These are phyloP conservation scores for Hypericum androsaemum DNA, from an alignment of 345 rosid species.

Conservation along the genomic window DNA sequence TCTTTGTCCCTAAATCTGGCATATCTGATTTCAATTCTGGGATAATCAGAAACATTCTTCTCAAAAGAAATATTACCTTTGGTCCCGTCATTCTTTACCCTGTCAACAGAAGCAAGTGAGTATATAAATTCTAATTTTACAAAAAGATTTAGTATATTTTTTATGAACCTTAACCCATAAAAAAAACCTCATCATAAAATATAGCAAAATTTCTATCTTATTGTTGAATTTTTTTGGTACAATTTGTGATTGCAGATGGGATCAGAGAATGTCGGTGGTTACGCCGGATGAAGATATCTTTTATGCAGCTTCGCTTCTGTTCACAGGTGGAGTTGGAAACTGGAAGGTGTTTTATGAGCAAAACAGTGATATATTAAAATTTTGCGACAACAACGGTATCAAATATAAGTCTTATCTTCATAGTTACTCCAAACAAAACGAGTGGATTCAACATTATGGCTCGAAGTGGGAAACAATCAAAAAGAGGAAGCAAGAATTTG, in stretches of 20 bases:
- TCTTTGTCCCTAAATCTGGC: conserved; percentile 16
- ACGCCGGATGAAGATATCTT: conserved; percentile 21
- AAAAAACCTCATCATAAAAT: too few relatives aligned
- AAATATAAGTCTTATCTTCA: conserved; percentile 15
- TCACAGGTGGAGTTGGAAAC: conserved; percentile 3
- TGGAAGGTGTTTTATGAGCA: conserved; percentile 12
- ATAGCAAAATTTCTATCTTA: too few relatives aligned
- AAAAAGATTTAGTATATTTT: too few relatives aligned
- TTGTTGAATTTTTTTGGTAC: not conserved
- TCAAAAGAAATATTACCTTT: conserved; percentile 10
- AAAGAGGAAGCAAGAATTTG: conserved; percentile 12
- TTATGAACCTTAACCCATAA: too few relatives aligned
- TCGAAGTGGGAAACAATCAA: conserved; percentile 12
- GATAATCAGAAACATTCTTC: conserved; percentile 17
- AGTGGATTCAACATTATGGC: conserved; percentile 18
- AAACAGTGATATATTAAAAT: conserved; percentile 10
- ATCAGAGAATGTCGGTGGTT: conserved; percentile 13
- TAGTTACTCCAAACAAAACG: conserved; percentile 1
- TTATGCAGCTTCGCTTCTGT: conserved; percentile 10
- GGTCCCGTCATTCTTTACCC: conserved; percentile 22
- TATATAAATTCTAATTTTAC: too few relatives aligned
- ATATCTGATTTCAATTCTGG: conserved; percentile 7
- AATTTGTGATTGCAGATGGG: conserved; percentile 16
- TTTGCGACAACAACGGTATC: conserved; percentile 7
- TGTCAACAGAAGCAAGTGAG: conserved; percentile 15